A percentile compares a stretch with the other conserved stretches of the same genome.
Evolutionary conservation across 1,284 basidiomycete genomes (phyloP).

Genomic region (Cryptococcus jaspeensis): DNA sequence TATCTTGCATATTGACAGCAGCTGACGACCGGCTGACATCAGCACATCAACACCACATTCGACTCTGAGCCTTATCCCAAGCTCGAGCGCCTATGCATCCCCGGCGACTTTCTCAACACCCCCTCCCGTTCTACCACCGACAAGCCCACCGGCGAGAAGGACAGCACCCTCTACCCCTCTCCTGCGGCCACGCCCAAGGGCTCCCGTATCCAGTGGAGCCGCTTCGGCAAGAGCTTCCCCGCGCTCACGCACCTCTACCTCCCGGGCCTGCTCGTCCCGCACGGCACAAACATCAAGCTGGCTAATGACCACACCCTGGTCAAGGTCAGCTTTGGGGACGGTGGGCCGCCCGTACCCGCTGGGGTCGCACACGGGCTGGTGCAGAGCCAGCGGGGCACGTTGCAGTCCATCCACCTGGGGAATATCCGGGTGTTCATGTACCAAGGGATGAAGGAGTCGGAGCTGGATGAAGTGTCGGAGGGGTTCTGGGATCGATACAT

Average conservation of each 20-base stretch:
- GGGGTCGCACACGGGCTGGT: too few species aligned
- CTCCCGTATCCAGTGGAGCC: constrained; percentile 19
- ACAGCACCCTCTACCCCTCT: constrained; percentile 7
- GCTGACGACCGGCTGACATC: not conserved
- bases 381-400: too few species aligned
- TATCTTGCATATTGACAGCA: too few species aligned
- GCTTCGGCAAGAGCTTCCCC: constrained; percentile 21
- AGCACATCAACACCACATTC: constrained; percentile 21
- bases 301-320: too few species aligned
- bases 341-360: too few species aligned
- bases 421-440: too few species aligned
- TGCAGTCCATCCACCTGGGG: too few species aligned
- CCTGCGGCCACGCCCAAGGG: constrained; percentile 12
- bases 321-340: too few species aligned
- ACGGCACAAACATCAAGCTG: constrained; percentile 5
- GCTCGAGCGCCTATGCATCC: constrained; percentile 33
- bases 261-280: constrained; percentile 22
- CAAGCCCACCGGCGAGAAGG: too few species aligned
- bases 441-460: too few species aligned
- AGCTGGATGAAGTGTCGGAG: too few species aligned
- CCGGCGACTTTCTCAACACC: constrained; percentile 26
- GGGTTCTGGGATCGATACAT: too few species aligned
- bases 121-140: not conserved
- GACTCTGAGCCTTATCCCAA: constrained; percentile 16
- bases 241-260: constrained; percentile 32